Base-by-base conservation (phyloP, 2,329 filamentous ascomycete species). In the Fusarium sp. region DNA sequence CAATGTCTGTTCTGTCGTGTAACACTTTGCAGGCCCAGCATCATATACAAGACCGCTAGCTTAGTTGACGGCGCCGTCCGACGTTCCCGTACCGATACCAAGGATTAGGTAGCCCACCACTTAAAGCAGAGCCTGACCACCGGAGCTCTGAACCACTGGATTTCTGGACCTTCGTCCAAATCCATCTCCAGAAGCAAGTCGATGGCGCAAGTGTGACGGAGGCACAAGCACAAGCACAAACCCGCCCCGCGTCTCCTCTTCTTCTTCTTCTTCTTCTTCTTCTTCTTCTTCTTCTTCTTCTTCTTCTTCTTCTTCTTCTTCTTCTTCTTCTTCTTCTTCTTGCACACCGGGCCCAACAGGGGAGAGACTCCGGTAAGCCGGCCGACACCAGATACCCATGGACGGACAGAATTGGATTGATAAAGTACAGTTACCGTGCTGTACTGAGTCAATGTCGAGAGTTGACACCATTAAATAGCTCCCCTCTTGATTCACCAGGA, bases 161-260 rank as follows among this genome's bases (percentile, higher is more conserved):
- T 9, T 36, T 44, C 50, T 55, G 42, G 55, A 51, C 31, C 45
- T 24, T 49, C 34, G 22, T 53, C 40, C 38, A 36, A 53, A 42
- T 12, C 29, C 13, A 19, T 34, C 53, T 39, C 38, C 41, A 26
- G 58, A 58, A 52, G 26, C 43, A 25, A 53, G 31, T 63, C 47
- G 44, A 66, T 67, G 53, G 57, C 51, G 58, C 38, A 53, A 61
- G 50, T 57, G 50, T 54, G 56, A 67, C 61, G 61, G 57, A 53
- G 44, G 46, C 53, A 48, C 41, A 28, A 35, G 41, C 36, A 48
- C 24, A 15, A 22, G 36, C 35, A 22, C 35, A 22, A 25, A 24
- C 19, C 19, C 39, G 40, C 36, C 31, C 15, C 34, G 19, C 19
- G 19, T 19, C 19, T 19, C 19, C 19, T 19, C 19, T 19, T 19